A percentile compares a stretch with the other conserved stretches of the same genome.
Evolutionary conservation across 179 eudicot genomes (phyloP).

Genomic region (Drosera spatulata): DNA sequence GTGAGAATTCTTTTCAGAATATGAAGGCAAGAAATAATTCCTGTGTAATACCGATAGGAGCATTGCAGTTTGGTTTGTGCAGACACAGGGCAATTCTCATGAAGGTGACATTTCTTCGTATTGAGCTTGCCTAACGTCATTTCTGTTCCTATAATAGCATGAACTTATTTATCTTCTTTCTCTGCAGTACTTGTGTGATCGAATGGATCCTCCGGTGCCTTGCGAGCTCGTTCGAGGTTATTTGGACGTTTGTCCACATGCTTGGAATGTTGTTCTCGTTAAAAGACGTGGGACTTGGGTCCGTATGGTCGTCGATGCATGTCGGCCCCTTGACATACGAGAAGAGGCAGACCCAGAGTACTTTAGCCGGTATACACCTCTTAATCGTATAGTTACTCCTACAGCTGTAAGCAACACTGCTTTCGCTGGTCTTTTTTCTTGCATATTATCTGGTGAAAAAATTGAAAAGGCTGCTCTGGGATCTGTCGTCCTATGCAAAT

Average conservation of each 20-base stretch:
- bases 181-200: constrained; percentile 81
- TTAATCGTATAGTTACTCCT: constrained; percentile 44
- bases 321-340: constrained; percentile 82
- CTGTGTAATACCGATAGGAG: constrained; percentile 73
- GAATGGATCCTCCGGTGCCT: constrained; percentile 86
- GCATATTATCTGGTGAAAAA: constrained; percentile 57
- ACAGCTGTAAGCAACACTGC: constrained; percentile 16
- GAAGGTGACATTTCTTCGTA: constrained; percentile 40
- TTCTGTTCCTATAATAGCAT: not conserved
- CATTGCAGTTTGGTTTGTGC: constrained; percentile 79
- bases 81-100: constrained; percentile 87
- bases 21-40: constrained; percentile 57
- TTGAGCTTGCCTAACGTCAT: not conserved
- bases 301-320: constrained; percentile 93
- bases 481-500: constrained; percentile 51
- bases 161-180: constrained; percentile 9
- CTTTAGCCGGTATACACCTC: constrained; percentile 63
- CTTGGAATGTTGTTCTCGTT: constrained; percentile 75
- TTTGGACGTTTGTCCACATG: constrained; percentile 86
- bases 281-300: constrained; percentile 60
- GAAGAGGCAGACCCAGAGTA: constrained; percentile 87
- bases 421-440: constrained; percentile 44
- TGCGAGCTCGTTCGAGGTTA: constrained; percentile 96
- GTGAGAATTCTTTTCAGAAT: constrained; percentile 60
- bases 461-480: constrained; percentile 47